Percentiles rank a stretch among this genome's conserved stretches.
Conservation (phyloP, 2,329 filamentous ascomycete species). For the Atkinsonella hypoxylon region DNA sequence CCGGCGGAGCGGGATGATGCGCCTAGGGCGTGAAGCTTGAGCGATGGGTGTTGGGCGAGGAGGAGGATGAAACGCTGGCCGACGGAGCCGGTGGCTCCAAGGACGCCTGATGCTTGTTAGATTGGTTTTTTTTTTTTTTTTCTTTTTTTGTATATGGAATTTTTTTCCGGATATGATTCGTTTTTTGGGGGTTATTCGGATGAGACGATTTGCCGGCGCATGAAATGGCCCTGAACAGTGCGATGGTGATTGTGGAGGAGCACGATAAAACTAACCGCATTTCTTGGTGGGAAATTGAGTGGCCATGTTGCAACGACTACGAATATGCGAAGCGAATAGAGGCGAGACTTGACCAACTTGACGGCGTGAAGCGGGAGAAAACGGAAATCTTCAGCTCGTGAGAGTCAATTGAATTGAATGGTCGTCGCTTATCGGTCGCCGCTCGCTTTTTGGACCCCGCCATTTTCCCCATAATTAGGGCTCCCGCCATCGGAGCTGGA, state of each 20-base stretch:
- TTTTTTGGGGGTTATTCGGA: not conserved
- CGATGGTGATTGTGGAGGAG: not conserved
- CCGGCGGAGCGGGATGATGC: slow-evolving; percentile 82
- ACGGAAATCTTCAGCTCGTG: no score
- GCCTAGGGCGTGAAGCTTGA: slow-evolving; percentile 78
- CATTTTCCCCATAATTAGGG: slow-evolving; percentile 9
- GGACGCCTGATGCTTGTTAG: slow-evolving; percentile 42
- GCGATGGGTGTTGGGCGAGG: slow-evolving; percentile 75
- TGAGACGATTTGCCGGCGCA: slow-evolving; percentile 1
- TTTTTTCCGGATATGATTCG: no score
- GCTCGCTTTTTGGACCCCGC: slow-evolving; percentile 15
- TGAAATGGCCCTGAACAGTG: slow-evolving; percentile 1
- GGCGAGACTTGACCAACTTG: not conserved
- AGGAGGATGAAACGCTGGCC: slow-evolving; percentile 93
- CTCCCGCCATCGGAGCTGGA: slow-evolving; percentile 22
- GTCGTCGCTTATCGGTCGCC: no score
- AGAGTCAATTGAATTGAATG: no score
- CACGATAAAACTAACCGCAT: slow-evolving; percentile 34
- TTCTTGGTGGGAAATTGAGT: slow-evolving; percentile 44
- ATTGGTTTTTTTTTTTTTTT: no score
- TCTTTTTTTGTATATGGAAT: no score
- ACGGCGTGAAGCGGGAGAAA: not conserved
- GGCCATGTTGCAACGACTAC: slow-evolving; percentile 13
- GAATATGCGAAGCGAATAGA: not conserved
- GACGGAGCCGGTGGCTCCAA: slow-evolving; percentile 87